These are phyloP conservation scores for Patellifolia procumbens DNA, from an alignment of 179 eudicot species.

Conservation along the genomic window DNA sequence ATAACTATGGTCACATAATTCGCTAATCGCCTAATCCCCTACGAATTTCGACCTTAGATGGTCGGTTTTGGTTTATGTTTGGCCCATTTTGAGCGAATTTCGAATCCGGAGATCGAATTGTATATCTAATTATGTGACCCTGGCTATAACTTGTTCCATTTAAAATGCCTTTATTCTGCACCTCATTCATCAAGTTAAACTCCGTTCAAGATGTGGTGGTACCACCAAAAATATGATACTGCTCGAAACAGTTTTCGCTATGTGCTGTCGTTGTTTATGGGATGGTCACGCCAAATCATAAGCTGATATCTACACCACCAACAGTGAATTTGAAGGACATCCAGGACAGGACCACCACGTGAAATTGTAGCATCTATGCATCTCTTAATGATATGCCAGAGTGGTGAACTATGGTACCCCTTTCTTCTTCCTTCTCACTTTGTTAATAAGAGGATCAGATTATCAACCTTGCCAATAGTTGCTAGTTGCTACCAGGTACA, in stretches of 20 bases:
- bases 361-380: constrained; percentile 10
- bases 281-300: constrained; percentile 12
- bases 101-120: too few relatives aligned
- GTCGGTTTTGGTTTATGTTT: too few relatives aligned
- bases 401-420: constrained; percentile 2
- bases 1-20: too few relatives aligned
- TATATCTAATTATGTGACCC: too few relatives aligned
- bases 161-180: neutral
- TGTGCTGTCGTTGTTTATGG: constrained; percentile 15
- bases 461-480: constrained; percentile 3
- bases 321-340: constrained; percentile 19
- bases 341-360: constrained; percentile 32
- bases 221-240: constrained; percentile 22
- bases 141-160: neutral
- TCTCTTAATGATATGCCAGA: constrained; percentile 20
- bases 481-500: constrained; percentile 20
- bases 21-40: too few relatives aligned
- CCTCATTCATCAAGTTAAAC: neutral
- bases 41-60: too few relatives aligned
- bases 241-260: constrained; percentile 14
- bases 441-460: constrained; percentile 16
- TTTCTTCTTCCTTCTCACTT: neutral
- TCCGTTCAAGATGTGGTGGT: constrained; percentile 21
- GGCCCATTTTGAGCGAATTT: too few relatives aligned
- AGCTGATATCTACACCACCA: constrained; percentile 19